Evolutionary conservation across 2,329 filamentous ascomycete genomes (phyloP), one percentile per base, ranked within the genome.

Genomic region (Stachybotrys elegans): DNA sequence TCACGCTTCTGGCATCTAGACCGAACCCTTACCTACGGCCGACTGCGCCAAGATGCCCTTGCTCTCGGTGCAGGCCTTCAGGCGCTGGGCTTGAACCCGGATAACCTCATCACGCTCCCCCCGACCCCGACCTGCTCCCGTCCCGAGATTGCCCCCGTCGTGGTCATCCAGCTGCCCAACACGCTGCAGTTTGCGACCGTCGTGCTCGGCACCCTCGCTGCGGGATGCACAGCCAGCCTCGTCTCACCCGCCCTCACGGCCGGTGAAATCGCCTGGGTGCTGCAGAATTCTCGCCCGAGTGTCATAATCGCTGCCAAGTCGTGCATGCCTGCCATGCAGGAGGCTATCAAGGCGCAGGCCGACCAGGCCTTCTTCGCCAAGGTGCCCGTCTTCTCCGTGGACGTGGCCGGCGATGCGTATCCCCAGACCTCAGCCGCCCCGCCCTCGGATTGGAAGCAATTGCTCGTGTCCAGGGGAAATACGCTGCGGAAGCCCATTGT

Each of bases 381-480:
- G 5, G 62, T 87, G 9, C 86, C 84, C 54, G 61, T 79, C 14
- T 87, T 84, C 57, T 77, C 81, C 50, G 76, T 70, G 13, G 62
- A 70, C 32, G 54, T 60, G 3, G 56, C 48, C 3, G 48, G 47
- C 6, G 67, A 68, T 20, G 13, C 45, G 4, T 70, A 69, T 42
- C 67, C 67, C 14, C 23, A 35, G 12, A 20, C 42, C 13, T 21
- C 31, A n/a, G 48, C 38, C 3, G 36, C 34, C 27, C 12, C 41
- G 32, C 2, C 34, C 25, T 20, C 50, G 1, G 76, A 84, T 60
- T 88, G 84, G 84, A 76, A 70, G n/a, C 60, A 67, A 2, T 68
- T 88, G 7, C 59, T 86, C n/a, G 67, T 66, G 4, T 78, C 76
- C 47, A 53, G 58, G 12, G 17, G 45, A n/a, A 25, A 20, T n/a